phyloP scores from a whole-genome alignment of 225 moss, liverwort and hornwort species.

The Neckera pumila region DNA sequence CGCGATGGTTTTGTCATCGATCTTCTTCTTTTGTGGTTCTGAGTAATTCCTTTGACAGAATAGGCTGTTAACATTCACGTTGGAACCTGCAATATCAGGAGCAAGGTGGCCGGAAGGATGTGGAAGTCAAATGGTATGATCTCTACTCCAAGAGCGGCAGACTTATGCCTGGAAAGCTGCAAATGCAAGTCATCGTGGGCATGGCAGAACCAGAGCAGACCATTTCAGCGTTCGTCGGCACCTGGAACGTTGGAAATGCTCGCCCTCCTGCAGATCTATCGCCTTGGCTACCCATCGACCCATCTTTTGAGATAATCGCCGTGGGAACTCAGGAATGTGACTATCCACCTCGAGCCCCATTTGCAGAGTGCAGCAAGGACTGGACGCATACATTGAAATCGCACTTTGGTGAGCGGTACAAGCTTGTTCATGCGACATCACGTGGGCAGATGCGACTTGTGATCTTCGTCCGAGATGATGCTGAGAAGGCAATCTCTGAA shows the following conservation, averaged over 20 bases:
- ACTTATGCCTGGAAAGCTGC: conserved; percentile 80
- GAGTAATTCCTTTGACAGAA: neutral
- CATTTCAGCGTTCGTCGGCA: conserved; percentile 81
- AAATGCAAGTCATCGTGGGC: conserved; percentile 71
- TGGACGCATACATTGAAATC: conserved; percentile 76
- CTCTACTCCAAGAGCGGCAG: conserved; percentile 73
- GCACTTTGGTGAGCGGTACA: conserved; percentile 77
- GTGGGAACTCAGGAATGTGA: conserved; percentile 96
- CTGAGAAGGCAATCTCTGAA: conserved; percentile 92
- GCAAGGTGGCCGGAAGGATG: conserved; percentile 50
- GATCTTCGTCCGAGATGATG: conserved; percentile 77
- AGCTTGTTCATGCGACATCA: conserved; percentile 69
- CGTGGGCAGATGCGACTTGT: conserved; percentile 98
- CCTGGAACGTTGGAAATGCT: conserved; percentile 98
- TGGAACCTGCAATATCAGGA: conserved; percentile 14
- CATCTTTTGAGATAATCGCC: conserved; percentile 69
- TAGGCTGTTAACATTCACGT: neutral
- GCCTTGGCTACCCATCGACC: conserved; percentile 73
- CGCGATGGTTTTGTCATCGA: neutral
- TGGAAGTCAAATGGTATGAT: conserved; percentile 64
- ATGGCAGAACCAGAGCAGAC: conserved; percentile 93
- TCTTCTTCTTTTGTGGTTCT: neutral
- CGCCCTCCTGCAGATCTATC: conserved; percentile 94
- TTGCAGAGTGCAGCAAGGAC: conserved; percentile 79
- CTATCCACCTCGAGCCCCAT: conserved; percentile 74